A percentile compares a stretch with the other conserved stretches of the same genome.
phyloP scores from a whole-genome alignment of 768 basidiomycete genomes.

The Gloeopeniophorella convolvens region DNA sequence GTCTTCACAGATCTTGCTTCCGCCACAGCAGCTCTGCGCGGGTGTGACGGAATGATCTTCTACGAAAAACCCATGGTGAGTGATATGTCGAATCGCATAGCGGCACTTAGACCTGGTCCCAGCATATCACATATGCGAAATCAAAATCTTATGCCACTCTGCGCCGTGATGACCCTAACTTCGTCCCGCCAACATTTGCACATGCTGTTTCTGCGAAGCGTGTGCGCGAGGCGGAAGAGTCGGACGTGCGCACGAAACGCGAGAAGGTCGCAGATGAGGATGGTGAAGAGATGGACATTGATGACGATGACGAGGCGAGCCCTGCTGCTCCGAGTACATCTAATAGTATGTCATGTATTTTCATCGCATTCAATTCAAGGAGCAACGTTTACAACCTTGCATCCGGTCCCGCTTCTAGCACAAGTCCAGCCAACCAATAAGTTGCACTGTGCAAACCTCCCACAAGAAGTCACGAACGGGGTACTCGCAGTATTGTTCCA shows the following conservation, averaged over 20 bases:
- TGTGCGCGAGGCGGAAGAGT: slow-evolving; percentile 53
- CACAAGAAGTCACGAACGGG: slow-evolving; percentile 83
- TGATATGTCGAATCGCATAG: slow-evolving; percentile 20
- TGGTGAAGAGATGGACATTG: slow-evolving; percentile 92
- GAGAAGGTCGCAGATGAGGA: slow-evolving; percentile 54
- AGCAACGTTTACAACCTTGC: slow-evolving; percentile 9
- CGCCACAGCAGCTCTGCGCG: slow-evolving; percentile 89
- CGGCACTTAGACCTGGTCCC: slow-evolving; percentile 18
- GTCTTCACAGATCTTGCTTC: slow-evolving; percentile 89
- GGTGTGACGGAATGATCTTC: slow-evolving; percentile 87
- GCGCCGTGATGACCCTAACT: slow-evolving; percentile 71
- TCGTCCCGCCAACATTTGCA: slow-evolving; percentile 63
- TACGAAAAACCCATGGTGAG: slow-evolving; percentile 89
- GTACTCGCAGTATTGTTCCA: slow-evolving; percentile 86
- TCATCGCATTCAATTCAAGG: slow-evolving; percentile 1
- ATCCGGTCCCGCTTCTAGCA: slow-evolving; percentile 37
- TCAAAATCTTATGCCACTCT: slow-evolving; percentile 82
- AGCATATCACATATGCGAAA: slow-evolving; percentile 92
- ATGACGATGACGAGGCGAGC: slow-evolving; percentile 70
- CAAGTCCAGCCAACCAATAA: slow-evolving; percentile 34
- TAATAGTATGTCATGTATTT: slow-evolving; percentile 40
- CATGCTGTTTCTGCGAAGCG: slow-evolving; percentile 56
- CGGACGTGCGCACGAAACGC: slow-evolving; percentile 50
- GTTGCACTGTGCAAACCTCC: slow-evolving; percentile 77
- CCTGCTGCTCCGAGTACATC: slow-evolving; percentile 23